These are phyloP conservation scores for Trichosporon sp. DNA, from an alignment of 1,284 basidiomycete genomes.

Conservation along the genomic window DNA sequence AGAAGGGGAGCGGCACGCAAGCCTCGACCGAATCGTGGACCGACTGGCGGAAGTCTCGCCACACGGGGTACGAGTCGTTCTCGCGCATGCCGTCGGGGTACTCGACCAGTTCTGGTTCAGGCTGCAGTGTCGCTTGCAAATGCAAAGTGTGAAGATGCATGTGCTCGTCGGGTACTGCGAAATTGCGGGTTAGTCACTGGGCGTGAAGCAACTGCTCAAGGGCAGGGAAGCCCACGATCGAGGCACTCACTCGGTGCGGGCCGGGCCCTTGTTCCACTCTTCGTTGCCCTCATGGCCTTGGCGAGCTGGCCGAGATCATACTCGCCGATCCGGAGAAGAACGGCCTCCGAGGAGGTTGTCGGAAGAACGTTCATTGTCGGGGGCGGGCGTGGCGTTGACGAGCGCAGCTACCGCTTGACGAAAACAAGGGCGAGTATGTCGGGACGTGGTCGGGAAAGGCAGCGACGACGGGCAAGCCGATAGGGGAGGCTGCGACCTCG, in stretches of 20 bases:
- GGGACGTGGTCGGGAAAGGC: neutral
- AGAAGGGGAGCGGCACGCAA: conserved; percentile 5
- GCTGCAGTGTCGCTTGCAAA: conserved; percentile 24
- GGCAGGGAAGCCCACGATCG: neutral
- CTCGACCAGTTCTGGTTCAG: conserved; percentile 7
- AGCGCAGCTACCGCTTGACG: neutral
- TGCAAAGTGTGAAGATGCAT: conserved; percentile 39
- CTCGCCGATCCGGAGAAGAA: conserved; percentile 1
- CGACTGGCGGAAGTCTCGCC: neutral
- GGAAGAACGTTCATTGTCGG: neutral
- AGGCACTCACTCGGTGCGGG: neutral
- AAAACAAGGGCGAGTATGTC: neutral
- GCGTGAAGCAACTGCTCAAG: neutral
- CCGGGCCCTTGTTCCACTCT: neutral
- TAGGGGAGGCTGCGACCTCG: neutral
- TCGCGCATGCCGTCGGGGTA: conserved; percentile 9
- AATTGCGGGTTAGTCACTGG: neutral
- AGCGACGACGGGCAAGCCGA: neutral
- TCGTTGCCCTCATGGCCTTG: neutral
- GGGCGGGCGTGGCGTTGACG: neutral
- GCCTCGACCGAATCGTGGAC: conserved; percentile 2
- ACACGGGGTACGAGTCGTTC: conserved; percentile 8
- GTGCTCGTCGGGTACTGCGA: conserved; percentile 3
- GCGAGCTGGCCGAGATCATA: conserved; percentile 16
- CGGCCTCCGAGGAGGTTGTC: neutral